Evolutionary conservation across 441 rosid genomes (phyloP).

Genomic region (Gossypium trilobum): DNA sequence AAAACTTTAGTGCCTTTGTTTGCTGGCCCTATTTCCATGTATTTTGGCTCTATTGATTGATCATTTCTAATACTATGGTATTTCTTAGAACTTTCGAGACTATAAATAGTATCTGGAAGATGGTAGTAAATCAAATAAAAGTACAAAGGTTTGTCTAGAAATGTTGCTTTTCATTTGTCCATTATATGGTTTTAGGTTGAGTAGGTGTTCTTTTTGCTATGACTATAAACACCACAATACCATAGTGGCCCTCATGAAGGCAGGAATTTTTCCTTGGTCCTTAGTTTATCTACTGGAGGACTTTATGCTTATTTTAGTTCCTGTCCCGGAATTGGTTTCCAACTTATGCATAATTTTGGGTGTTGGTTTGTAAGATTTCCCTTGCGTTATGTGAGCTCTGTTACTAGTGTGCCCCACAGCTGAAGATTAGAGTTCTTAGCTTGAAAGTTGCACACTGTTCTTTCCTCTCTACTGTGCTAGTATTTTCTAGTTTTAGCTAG

Average conservation of each 20-base stretch:
- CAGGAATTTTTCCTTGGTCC: neutral
- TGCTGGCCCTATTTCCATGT: neutral
- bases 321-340: neutral
- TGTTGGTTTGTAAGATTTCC: neutral
- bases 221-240: neutral
- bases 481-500: neutral
- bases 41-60: neutral
- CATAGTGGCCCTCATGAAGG: neutral
- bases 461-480: neutral
- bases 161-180: neutral
- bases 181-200: neutral
- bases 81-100: neutral
- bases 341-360: neutral
- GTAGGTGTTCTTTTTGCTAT: neutral
- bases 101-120: neutral
- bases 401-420: neutral
- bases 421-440: neutral
- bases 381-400: neutral
- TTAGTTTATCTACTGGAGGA: neutral
- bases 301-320: neutral
- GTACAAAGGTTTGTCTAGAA: neutral
- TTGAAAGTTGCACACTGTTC: neutral
- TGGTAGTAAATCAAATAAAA: neutral
- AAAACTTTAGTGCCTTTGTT: neutral
- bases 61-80: slow-evolving; percentile 2